Evolutionary conservation across 345 rosid species (phyloP).

Genomic region (Salix dunnii): DNA sequence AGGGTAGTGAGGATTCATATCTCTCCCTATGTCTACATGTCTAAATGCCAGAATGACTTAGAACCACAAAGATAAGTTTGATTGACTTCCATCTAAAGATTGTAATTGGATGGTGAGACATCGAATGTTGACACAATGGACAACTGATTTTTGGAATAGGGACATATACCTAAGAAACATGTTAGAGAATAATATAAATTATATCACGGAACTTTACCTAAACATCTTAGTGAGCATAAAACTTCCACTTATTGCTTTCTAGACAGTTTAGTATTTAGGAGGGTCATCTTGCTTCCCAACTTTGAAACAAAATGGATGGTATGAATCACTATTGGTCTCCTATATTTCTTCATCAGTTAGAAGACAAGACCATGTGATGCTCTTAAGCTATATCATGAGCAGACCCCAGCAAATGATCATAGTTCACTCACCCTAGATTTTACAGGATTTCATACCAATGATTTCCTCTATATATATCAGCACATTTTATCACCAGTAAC

Average conservation of each 20-base stretch:
- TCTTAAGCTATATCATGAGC: neutral
- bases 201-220: no score
- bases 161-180: neutral
- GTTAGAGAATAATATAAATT: no score
- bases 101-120: neutral
- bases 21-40: neutral
- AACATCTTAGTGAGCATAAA: neutral
- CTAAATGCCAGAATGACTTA: neutral
- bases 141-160: neutral
- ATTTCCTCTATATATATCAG: neutral
- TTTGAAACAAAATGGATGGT: neutral
- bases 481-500: neutral
- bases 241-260: neutral
- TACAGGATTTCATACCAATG: neutral
- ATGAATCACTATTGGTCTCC: neutral
- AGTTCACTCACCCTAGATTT: neutral
- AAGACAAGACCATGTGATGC: slow-evolving; percentile 11
- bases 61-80: neutral
- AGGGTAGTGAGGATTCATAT: neutral
- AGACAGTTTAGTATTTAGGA: neutral
- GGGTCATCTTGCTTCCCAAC: neutral
- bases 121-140: neutral
- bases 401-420: neutral
- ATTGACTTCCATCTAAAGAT: neutral
- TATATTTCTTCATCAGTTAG: neutral